Conservation (phyloP, 2,329 filamentous ascomycete species). For the Cytospora piceae region DNA sequence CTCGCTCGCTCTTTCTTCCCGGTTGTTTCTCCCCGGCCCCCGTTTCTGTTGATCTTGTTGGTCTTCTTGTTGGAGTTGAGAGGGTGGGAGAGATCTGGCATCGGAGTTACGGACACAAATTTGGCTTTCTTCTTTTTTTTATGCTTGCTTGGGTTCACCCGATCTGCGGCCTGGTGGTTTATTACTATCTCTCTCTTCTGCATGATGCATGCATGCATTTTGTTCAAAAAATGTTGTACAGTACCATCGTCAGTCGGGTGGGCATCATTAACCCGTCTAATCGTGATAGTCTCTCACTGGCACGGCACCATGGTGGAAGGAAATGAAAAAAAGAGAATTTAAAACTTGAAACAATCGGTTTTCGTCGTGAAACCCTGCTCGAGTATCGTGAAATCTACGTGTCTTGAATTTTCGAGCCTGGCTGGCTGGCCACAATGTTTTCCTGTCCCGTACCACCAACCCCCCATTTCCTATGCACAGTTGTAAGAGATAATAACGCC, state of each 20-base stretch:
- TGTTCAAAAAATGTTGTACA: slow-evolving; percentile 4
- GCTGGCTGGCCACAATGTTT: slow-evolving; percentile 12
- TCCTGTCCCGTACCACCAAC: slow-evolving; percentile 10
- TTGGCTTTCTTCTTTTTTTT: neutral
- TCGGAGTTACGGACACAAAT: slow-evolving; percentile 26
- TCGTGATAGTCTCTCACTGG: slow-evolving; percentile 1
- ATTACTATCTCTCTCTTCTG: neutral
- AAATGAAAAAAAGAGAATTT: neutral
- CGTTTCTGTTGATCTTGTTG: slow-evolving; percentile 15
- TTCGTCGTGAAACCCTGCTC: neutral
- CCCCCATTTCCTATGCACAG: slow-evolving; percentile 23
- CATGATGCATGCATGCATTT: neutral
- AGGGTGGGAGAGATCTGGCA: slow-evolving; percentile 28
- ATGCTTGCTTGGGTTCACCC: neutral
- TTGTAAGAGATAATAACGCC: slow-evolving; percentile 24
- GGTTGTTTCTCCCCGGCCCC: neutral
- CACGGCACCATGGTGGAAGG: neutral
- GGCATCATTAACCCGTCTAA: slow-evolving; percentile 15
- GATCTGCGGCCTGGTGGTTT: slow-evolving; percentile 1
- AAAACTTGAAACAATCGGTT: neutral
- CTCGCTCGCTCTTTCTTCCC: slow-evolving; percentile 5
- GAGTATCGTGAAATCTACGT: slow-evolving; percentile 11
- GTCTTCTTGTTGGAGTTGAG: slow-evolving; percentile 27
- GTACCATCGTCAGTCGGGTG: slow-evolving; percentile 5
- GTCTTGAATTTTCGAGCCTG: slow-evolving; percentile 2